These are phyloP conservation scores for Fusarium tjaetaba DNA, from an alignment of 2,329 filamentous ascomycete genomes.

Conservation along the genomic window DNA sequence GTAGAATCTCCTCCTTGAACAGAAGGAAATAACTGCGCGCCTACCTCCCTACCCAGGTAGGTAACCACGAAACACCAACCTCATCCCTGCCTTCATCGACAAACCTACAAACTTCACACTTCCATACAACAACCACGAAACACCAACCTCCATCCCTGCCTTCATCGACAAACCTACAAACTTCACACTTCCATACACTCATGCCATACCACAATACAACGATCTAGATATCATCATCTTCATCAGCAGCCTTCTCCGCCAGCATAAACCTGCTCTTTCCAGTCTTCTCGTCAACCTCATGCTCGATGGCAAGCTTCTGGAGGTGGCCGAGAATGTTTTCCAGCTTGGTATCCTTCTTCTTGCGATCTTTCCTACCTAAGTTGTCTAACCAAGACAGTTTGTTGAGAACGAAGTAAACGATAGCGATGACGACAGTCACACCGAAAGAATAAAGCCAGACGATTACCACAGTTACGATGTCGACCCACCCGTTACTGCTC, in stretches of 20 bases:
- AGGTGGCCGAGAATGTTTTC: conserved; percentile 23
- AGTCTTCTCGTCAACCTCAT: conserved; percentile 28
- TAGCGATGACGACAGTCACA: conserved; percentile 23
- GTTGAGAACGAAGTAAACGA: conserved; percentile 24
- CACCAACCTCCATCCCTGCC: rapidly evolving
- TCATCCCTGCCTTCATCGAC: too few relatives aligned
- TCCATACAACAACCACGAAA: too few relatives aligned
- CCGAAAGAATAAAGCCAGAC: conserved; percentile 30
- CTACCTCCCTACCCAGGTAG: too few relatives aligned
- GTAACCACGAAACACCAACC: too few relatives aligned
- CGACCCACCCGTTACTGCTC: conserved; percentile 26
- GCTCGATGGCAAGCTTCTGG: conserved; percentile 27
- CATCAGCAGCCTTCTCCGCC: conserved; percentile 16
- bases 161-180: background rate
- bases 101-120: too few relatives aligned
- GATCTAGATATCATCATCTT: conserved; percentile 23
- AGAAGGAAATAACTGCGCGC: too few relatives aligned
- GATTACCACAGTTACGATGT: conserved; percentile 20
- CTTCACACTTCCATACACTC: background rate
- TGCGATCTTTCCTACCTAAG: conserved; percentile 19
- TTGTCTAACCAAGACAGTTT: conserved; percentile 29
- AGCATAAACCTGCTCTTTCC: conserved; percentile 19
- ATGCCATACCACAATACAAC: background rate
- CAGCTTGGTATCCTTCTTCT: conserved; percentile 20
- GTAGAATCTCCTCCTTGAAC: too few relatives aligned